These are phyloP conservation scores for Blastobotrys persicus DNA, from an alignment of 1,139 yeast genomes.

Conservation along the genomic window DNA sequence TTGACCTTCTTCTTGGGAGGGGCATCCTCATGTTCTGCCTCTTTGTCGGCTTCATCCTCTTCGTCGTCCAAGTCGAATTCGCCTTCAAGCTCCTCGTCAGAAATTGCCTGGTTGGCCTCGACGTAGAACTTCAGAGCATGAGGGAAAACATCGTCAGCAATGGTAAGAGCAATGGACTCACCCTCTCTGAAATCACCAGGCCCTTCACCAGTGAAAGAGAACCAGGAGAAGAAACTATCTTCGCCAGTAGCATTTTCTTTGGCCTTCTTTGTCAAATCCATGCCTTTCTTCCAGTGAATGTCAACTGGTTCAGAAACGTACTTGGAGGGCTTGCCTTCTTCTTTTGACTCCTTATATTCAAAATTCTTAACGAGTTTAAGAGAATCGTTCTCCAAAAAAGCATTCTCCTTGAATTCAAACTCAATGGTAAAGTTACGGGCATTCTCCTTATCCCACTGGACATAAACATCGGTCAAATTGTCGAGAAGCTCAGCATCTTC, in stretches of 20 bases:
- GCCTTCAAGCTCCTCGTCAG: slow-evolving; percentile 24
- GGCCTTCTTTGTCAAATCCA: slow-evolving; percentile 32
- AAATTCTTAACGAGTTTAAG: slow-evolving; percentile 32
- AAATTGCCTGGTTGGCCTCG: slow-evolving; percentile 27
- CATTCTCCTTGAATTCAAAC: slow-evolving; percentile 38
- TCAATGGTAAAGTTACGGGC: slow-evolving; percentile 34
- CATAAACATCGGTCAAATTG: slow-evolving; percentile 31
- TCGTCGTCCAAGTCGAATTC: slow-evolving; percentile 32
- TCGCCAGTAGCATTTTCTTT: slow-evolving; percentile 26
- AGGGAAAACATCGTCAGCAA: slow-evolving; percentile 42
- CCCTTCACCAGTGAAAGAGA: slow-evolving; percentile 35
- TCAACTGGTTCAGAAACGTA: slow-evolving; percentile 33
- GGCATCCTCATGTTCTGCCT: slow-evolving; percentile 23
- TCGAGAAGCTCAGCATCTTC: slow-evolving; percentile 38
- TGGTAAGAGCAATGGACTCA: slow-evolving; percentile 37
- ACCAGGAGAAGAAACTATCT: slow-evolving; percentile 40
- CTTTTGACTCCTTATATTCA: slow-evolving; percentile 24
- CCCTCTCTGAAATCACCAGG: slow-evolving; percentile 37
- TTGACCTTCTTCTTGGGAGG: slow-evolving; percentile 31
- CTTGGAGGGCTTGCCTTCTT: slow-evolving; percentile 22
- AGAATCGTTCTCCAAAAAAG: slow-evolving; percentile 29
- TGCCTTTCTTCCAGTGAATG: slow-evolving; percentile 39
- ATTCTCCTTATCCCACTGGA: slow-evolving; percentile 34
- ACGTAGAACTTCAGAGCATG: slow-evolving; percentile 39
- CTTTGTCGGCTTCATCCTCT: slow-evolving; percentile 24